phyloP scores from a whole-genome alignment of 179 eudicot species.

The Sideroxylon spinosum region DNA sequence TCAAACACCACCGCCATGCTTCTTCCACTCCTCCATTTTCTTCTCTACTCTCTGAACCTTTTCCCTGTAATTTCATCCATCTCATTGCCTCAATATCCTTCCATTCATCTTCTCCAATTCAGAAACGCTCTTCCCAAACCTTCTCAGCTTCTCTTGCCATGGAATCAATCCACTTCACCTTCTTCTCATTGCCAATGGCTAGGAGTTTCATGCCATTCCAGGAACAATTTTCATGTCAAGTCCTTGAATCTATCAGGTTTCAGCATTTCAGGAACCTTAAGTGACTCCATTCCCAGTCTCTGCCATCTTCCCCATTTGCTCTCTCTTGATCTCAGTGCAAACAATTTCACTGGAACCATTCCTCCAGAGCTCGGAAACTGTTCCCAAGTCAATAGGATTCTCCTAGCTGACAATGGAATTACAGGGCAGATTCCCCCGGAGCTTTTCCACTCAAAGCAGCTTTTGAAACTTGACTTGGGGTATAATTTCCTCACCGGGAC shows the following conservation, averaged over 20 bases:
- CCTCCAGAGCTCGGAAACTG: constrained; percentile 16
- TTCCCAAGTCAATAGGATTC: constrained; percentile 8
- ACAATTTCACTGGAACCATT: constrained; percentile 19
- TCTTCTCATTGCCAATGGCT: constrained; percentile 22
- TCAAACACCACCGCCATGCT: background rate
- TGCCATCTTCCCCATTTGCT: constrained; percentile 14
- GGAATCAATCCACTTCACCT: constrained; percentile 24
- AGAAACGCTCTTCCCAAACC: constrained; percentile 7
- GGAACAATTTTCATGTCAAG: constrained; percentile 10
- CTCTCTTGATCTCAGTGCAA: constrained; percentile 21
- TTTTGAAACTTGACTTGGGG: constrained; percentile 17
- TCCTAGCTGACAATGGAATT: constrained; percentile 3
- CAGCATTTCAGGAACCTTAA: constrained; percentile 6
- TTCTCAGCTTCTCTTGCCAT: constrained; percentile 20
- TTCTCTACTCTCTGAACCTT: constrained; percentile 5
- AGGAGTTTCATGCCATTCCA: constrained; percentile 25
- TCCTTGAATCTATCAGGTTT: constrained; percentile 17
- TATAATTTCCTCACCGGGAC: constrained; percentile 17
- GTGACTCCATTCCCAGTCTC: constrained; percentile 18
- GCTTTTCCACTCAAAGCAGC: constrained; percentile 17
- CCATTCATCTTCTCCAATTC: constrained; percentile 20
- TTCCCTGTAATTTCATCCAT: constrained; percentile 11
- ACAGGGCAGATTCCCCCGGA: constrained; percentile 18
- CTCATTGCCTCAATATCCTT: constrained; percentile 17
- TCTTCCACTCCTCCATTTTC: constrained; percentile 4